A percentile compares a stretch with the other conserved stretches of the same genome.
Conservation (phyloP, 1,139 yeast species). For the Wickerhamomyces sp. region DNA sequence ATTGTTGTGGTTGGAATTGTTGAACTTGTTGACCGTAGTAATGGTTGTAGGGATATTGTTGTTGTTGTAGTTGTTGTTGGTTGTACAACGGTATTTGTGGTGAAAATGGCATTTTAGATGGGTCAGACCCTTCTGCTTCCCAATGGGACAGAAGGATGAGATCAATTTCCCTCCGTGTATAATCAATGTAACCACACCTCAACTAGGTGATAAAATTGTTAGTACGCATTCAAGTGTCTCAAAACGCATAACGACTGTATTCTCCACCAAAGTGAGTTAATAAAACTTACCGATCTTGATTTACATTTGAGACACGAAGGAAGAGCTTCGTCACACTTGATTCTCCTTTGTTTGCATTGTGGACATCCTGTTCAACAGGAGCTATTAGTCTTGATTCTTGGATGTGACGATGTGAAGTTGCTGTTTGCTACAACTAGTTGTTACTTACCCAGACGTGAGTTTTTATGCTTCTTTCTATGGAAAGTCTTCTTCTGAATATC, state of each 20-base stretch:
- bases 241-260: no score
- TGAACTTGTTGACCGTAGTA: background rate
- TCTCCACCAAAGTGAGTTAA: no score
- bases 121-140: conserved; percentile 6
- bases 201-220: no score
- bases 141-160: conserved; percentile 10
- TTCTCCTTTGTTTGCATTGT: conserved; percentile 19
- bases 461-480: conserved; percentile 22
- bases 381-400: conserved; percentile 1
- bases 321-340: conserved; percentile 20
- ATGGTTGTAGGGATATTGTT: background rate
- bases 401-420: background rate
- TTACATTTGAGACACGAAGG: conserved; percentile 17
- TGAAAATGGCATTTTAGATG: background rate
- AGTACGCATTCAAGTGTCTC: no score
- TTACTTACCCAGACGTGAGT: conserved; percentile 20
- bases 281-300: conserved; percentile 8
- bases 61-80: background rate
- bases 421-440: no score
- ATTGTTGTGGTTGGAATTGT: background rate
- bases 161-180: conserved; percentile 8
- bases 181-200: conserved; percentile 19
- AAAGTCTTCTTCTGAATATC: conserved; percentile 2
- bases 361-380: conserved; percentile 13
- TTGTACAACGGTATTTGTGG: background rate